These are phyloP conservation scores for Teratosphaeria gauchensis DNA, from an alignment of 2,329 filamentous ascomycete species.

Conservation along the genomic window DNA sequence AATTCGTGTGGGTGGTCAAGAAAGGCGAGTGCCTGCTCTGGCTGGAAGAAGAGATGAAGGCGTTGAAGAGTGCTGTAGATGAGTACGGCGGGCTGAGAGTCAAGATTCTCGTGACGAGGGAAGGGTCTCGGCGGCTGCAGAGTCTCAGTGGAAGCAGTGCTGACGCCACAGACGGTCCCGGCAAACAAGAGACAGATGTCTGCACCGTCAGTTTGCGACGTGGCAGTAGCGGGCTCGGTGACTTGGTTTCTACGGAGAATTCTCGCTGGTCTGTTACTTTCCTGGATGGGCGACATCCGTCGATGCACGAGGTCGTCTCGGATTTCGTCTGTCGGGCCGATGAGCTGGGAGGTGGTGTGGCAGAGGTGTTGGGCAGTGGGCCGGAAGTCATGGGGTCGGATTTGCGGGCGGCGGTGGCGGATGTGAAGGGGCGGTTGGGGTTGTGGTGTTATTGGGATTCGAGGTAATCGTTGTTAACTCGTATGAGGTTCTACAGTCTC, in stretches of 20 bases:
- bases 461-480: conserved; percentile 9
- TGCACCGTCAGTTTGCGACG: neutral
- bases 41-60: conserved; percentile 47
- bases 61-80: conserved; percentile 30
- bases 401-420: conserved; percentile 15
- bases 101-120: conserved; percentile 51
- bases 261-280: conserved; percentile 15
- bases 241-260: conserved; percentile 2
- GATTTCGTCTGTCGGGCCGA: conserved; percentile 16
- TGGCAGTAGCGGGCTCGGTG: neutral
- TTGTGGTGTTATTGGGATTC: conserved; percentile 20
- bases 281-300: conserved; percentile 17
- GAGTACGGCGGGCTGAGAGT: conserved; percentile 34
- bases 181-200: neutral
- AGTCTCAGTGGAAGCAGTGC: too few relatives aligned
- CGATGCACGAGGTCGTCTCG: conserved; percentile 11
- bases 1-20: conserved; percentile 58
- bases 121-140: conserved; percentile 19
- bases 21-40: conserved; percentile 47
- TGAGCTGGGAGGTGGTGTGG: conserved; percentile 9
- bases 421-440: conserved; percentile 2
- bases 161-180: neutral
- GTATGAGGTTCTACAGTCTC: too few relatives aligned
- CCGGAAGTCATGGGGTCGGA: conserved; percentile 20
- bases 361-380: conserved; percentile 20